These are phyloP conservation scores for Coniochaeta hoffmannii DNA, from an alignment of 2,329 filamentous ascomycete genomes.

Conservation along the genomic window DNA sequence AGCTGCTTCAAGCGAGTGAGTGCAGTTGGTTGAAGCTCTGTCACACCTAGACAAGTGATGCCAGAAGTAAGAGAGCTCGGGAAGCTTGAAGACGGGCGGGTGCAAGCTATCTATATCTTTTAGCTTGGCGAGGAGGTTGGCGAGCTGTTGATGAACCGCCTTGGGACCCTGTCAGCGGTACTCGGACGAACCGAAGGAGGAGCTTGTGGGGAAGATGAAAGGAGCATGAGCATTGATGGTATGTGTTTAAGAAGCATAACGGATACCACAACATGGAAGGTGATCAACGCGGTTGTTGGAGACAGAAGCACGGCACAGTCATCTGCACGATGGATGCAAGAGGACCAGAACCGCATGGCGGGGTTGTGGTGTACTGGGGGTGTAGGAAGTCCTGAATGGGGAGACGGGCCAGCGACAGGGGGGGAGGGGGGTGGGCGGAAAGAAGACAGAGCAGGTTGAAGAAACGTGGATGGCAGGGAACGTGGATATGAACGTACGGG, in stretches of 20 bases:
- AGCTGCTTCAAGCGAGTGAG: constrained; percentile 33
- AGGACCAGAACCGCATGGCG: constrained; percentile 24
- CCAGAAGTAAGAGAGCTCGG: constrained; percentile 8
- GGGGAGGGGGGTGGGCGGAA: not conserved
- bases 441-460: not conserved
- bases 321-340: constrained; percentile 24
- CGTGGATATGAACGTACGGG: not conserved
- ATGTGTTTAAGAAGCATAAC: constrained; percentile 27
- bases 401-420: not conserved
- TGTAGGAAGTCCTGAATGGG: not conserved
- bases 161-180: constrained; percentile 26
- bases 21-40: constrained; percentile 34
- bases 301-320: constrained; percentile 26
- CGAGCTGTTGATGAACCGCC: constrained; percentile 15
- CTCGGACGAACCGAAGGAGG: constrained; percentile 29
- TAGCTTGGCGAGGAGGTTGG: constrained; percentile 11
- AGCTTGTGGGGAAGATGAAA: constrained; percentile 25
- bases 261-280: constrained; percentile 27
- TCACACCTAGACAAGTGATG: constrained; percentile 12
- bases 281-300: constrained; percentile 28
- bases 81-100: constrained; percentile 14
- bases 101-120: constrained; percentile 26
- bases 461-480: constrained; percentile 4
- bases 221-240: constrained; percentile 29
- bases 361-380: constrained; percentile 28